Conservation (phyloP, 1,284 basidiomycete genomes). For the Wolfiporia cocos region DNA sequence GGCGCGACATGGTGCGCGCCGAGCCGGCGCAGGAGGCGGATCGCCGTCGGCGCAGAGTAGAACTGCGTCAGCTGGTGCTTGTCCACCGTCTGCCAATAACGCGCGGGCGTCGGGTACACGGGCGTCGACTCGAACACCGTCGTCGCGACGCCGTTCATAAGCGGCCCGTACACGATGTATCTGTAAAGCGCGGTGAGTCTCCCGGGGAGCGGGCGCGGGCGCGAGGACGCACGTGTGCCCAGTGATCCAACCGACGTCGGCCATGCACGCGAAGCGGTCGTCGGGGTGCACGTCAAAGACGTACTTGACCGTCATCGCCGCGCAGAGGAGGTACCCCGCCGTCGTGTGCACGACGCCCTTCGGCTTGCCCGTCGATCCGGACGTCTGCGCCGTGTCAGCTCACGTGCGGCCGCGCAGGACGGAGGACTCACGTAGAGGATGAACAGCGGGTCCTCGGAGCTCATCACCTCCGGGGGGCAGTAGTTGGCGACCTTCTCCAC, state of each 20-base stretch:
- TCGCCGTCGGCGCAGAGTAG: constrained; percentile 91
- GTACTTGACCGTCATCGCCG: constrained; percentile 90
- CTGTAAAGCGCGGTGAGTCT: constrained; percentile 23
- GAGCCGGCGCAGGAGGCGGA: constrained; percentile 85
- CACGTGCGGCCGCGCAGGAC: too few relatives aligned
- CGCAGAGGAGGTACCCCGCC: constrained; percentile 89
- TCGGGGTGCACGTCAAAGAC: constrained; percentile 95
- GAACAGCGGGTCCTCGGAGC: constrained; percentile 92
- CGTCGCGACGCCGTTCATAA: constrained; percentile 87
- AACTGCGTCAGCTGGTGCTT: constrained; percentile 94
- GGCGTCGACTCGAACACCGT: constrained; percentile 97
- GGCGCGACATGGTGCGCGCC: constrained; percentile 85
- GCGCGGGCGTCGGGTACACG: constrained; percentile 91
- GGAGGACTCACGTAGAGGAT: constrained; percentile 82
- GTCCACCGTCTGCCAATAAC: constrained; percentile 96
- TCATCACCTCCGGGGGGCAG: constrained; percentile 86
- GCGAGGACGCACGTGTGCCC: constrained; percentile 72
- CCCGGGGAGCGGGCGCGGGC: not conserved
- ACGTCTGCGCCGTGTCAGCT: constrained; percentile 58
- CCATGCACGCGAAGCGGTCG: constrained; percentile 96
- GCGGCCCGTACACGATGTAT: constrained; percentile 96
- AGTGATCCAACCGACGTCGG: constrained; percentile 99
- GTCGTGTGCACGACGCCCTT: constrained; percentile 97
- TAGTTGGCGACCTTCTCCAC: constrained; percentile 80
- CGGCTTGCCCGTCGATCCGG: constrained; percentile 93